These are phyloP conservation scores for Pinus tabuliformis DNA, from an alignment of 75 land plant genomes.

Conservation along the genomic window DNA sequence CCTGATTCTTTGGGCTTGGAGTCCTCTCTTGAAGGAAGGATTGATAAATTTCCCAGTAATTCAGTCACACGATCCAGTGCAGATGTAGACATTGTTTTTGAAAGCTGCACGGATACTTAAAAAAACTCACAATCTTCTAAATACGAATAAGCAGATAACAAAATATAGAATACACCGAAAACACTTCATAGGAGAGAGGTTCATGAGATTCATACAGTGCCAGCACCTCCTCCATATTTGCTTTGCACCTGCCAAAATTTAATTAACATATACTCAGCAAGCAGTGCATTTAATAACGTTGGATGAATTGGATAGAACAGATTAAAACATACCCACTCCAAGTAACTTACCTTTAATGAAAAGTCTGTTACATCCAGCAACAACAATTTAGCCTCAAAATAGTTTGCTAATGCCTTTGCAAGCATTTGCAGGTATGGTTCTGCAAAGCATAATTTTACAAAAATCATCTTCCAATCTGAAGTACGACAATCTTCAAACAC, in stretches of 20 bases:
- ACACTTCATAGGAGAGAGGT: background rate
- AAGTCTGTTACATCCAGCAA: conserved; percentile 78
- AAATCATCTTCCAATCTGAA: too few species aligned
- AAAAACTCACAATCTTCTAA: background rate
- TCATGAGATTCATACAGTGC: background rate
- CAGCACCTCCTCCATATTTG: background rate
- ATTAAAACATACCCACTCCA: background rate
- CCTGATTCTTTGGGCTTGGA: conserved; percentile 6
- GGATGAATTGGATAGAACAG: too few species aligned
- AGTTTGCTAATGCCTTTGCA: conserved; percentile 83
- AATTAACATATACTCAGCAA: background rate
- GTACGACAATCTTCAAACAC: background rate
- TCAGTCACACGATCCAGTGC: conserved; percentile 47
- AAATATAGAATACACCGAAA: background rate
- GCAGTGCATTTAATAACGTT: too few species aligned
- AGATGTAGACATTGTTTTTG: conserved; percentile 39
- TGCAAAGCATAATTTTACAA: background rate
- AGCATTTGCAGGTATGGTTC: conserved; percentile 90
- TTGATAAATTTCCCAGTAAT: conserved; percentile 55
- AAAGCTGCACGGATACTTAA: background rate
- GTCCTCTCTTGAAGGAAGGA: conserved; percentile 31
- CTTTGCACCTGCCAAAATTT: background rate
- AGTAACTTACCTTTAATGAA: conserved; percentile 51
- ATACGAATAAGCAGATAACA: background rate
- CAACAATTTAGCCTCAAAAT: conserved; percentile 78